phyloP scores from a whole-genome alignment of 768 basidiomycete species.

The Termitomyces sp. region DNA sequence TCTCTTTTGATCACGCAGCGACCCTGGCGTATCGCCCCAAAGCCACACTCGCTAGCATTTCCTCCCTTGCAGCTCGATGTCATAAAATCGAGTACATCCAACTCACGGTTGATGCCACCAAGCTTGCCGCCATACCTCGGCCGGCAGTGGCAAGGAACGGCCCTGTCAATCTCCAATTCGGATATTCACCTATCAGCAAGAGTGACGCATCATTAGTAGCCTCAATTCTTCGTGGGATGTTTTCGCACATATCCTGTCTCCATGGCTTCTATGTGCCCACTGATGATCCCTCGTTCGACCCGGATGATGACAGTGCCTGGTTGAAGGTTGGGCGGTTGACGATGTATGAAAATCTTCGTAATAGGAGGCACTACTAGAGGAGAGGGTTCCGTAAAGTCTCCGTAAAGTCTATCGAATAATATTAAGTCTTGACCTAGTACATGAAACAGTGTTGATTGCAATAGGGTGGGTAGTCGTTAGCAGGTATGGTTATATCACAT shows the following conservation, averaged over 20 bases:
- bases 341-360: not conserved
- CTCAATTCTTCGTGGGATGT: not conserved
- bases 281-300: not conserved
- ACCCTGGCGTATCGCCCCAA: not conserved
- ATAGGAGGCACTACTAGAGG: not conserved
- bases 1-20: not conserved
- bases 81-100: not conserved
- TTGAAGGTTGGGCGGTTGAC: not conserved
- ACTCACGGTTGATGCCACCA: not conserved
- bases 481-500: slow-evolving; percentile 42
- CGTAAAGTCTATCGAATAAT: slow-evolving; percentile 8
- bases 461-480: slow-evolving; percentile 5
- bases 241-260: not conserved
- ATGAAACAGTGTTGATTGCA: not conserved
- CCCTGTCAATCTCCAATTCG: not conserved
- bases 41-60: not conserved
- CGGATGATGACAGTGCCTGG: not conserved
- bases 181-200: not conserved
- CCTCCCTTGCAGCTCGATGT: not conserved
- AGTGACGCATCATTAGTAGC: not conserved
- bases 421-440: slow-evolving; percentile 7
- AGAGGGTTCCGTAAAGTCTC: not conserved
- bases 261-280: not conserved
- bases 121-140: not conserved
- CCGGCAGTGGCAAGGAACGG: not conserved